A percentile compares a stretch with the other conserved stretches of the same genome.
phyloP scores from a whole-genome alignment of 495 filamentous ascomycete species.

The Hyaloscypha bicolor region DNA sequence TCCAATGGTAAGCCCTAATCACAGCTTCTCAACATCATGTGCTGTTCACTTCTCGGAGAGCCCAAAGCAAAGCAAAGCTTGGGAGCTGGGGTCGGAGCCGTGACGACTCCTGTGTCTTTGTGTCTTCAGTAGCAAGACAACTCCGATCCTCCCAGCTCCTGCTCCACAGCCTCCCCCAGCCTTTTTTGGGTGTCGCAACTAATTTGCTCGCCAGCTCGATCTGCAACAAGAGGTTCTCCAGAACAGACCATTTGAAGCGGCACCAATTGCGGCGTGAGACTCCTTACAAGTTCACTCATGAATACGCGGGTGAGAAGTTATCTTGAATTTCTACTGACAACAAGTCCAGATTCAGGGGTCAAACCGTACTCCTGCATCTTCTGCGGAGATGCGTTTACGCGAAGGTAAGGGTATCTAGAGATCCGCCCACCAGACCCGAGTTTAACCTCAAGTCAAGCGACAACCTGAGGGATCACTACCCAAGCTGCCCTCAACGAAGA shows the following conservation, averaged over 20 bases:
- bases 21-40: constrained; percentile 25
- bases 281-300: neutral
- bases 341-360: constrained; percentile 23
- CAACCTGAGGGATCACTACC: constrained; percentile 27
- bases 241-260: constrained; percentile 27
- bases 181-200: too few species aligned
- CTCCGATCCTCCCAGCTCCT: too few species aligned
- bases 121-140: too few species aligned
- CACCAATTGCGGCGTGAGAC: constrained; percentile 26
- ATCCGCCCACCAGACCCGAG: neutral
- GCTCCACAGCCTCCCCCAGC: too few species aligned
- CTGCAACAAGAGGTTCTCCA: constrained; percentile 24
- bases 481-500: constrained; percentile 22
- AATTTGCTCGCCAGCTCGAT: constrained; percentile 59
- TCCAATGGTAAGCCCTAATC: too few species aligned
- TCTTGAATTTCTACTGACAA: neutral
- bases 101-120: too few species aligned
- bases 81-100: too few species aligned
- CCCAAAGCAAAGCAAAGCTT: too few species aligned
- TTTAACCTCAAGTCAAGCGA: constrained; percentile 16
- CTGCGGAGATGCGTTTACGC: constrained; percentile 26
- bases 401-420: constrained; percentile 19
- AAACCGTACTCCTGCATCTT: constrained; percentile 28
- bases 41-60: constrained; percentile 59
- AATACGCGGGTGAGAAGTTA: neutral